phyloP scores from a whole-genome alignment of 371 early-diverging fungal species.

The Circinella umbellata region DNA sequence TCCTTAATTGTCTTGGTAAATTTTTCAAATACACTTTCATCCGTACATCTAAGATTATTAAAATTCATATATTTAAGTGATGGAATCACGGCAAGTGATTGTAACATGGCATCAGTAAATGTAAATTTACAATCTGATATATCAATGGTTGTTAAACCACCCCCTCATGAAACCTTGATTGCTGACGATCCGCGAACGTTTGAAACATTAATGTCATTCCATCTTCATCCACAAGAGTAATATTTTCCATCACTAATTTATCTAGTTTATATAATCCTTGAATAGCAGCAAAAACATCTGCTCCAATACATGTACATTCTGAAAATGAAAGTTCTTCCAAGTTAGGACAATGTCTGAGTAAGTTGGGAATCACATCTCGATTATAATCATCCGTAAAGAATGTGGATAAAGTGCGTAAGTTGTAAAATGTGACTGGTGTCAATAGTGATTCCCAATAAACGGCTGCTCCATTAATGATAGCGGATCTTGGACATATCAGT shows the following conservation, averaged over 20 bases:
- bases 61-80: not conserved
- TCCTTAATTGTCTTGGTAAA: not conserved
- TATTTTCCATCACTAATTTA: not conserved
- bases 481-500: not conserved
- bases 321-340: not conserved
- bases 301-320: not conserved
- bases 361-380: not conserved
- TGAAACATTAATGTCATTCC: not conserved
- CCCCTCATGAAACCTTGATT: not conserved
- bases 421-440: not conserved
- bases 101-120: conserved; percentile 2
- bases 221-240: not conserved
- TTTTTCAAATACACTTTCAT: not conserved
- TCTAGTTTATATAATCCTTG: not conserved
- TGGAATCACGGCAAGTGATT: not conserved
- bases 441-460: not conserved
- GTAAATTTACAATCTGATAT: not conserved
- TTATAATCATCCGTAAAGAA: not conserved
- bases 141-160: not conserved
- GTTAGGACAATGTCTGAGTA: conserved; percentile 6
- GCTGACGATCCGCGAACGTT: not conserved
- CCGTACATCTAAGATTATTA: not conserved
- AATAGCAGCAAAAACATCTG: not conserved
- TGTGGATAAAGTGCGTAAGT: not conserved
- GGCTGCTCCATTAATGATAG: not conserved